Base-by-base conservation (phyloP, 1,284 basidiomycete genomes). In the Heliocybe sulcata region DNA sequence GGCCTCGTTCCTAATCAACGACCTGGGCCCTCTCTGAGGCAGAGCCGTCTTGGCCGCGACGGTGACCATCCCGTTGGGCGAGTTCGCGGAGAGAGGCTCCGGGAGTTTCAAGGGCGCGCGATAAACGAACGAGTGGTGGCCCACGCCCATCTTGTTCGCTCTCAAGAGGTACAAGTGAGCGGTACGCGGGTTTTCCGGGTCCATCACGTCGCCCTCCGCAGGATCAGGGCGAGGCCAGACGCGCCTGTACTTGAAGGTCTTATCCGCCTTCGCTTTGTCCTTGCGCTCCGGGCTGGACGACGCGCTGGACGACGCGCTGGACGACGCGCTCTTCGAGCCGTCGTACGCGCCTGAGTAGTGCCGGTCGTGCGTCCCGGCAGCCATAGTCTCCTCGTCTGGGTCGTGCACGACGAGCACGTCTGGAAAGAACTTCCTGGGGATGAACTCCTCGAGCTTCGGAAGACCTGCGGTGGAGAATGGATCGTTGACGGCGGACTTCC, bases 1-100 rank as follows among this genome's bases (percentile, higher is more conserved):
- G 1, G 72, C 77, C 60, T 82, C 79, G 53, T 70, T 62, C 16
- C 59, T 45, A 22, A 73, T 62, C 52, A 72, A 58, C 20, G 54
- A 22, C 29, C 67, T 64, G 6, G 65, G 66, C 20, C 58, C 56
- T 19, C 35, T 25, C 6, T 22, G 23, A 3, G 33, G 3, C 29
- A 59, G 59, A 1, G 71, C 62, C 3, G 62, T 56, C 61, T 74
- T 74, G 45, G 66, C 70, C 0, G 71, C 72, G 48, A 73, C 70
- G 1, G 62, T 62, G 4, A 67, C 65, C 42, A 59, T 61, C 2
- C 63, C 61, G 20, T 62, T 61, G 11, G 59, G 60, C 25, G 62
- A 60, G 52, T 58, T 54, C 35, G 64, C 63, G 20, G 58, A 60
- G 9, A 69, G 62, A 20, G 69, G 67, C 1, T 57, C 23, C 8